Evolutionary conservation across 140 eudicot genomes (phyloP).

Genomic region (Eryngium alpinum): DNA sequence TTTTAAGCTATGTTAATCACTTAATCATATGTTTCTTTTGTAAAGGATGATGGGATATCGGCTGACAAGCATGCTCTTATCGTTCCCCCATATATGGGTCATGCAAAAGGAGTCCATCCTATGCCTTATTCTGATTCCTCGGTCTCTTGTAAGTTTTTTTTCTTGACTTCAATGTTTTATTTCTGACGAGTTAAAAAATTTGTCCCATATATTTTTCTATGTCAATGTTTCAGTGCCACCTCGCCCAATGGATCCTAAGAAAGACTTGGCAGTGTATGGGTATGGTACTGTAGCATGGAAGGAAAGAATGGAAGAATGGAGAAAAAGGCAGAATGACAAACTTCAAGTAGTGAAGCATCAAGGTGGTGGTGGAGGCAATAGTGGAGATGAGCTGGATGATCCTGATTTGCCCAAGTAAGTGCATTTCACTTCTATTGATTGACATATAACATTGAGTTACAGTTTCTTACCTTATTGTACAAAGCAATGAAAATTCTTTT

Average conservation of each 20-base stretch:
- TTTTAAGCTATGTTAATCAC: no score
- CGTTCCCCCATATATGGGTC: slow-evolving; percentile 73
- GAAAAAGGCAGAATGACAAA: slow-evolving; percentile 73
- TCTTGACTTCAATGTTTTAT: not conserved
- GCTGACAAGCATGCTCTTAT: slow-evolving; percentile 97
- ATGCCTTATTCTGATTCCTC: slow-evolving; percentile 67
- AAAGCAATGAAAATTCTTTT: not conserved
- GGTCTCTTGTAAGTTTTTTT: slow-evolving; percentile 54
- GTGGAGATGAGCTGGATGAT: slow-evolving; percentile 67
- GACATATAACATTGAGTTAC: no score
- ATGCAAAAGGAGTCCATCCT: slow-evolving; percentile 83
- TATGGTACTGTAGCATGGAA: slow-evolving; percentile 99
- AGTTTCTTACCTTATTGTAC: not conserved
- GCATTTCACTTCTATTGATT: not conserved
- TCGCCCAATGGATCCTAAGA: slow-evolving; percentile 96
- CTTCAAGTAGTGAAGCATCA: slow-evolving; percentile 86
- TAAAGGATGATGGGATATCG: slow-evolving; percentile 82
- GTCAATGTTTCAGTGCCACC: slow-evolving; percentile 68
- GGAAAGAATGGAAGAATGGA: slow-evolving; percentile 97
- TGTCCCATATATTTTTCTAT: slow-evolving; percentile 13
- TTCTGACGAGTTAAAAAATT: not conserved
- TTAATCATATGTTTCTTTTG: not conserved
- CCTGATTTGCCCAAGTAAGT: slow-evolving; percentile 95
- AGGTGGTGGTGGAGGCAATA: slow-evolving; percentile 50
- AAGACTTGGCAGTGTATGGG: slow-evolving; percentile 93